These are phyloP conservation scores for Scheffersomyces cryptocercus DNA, from an alignment of 1,139 yeast genomes.

Conservation along the genomic window DNA sequence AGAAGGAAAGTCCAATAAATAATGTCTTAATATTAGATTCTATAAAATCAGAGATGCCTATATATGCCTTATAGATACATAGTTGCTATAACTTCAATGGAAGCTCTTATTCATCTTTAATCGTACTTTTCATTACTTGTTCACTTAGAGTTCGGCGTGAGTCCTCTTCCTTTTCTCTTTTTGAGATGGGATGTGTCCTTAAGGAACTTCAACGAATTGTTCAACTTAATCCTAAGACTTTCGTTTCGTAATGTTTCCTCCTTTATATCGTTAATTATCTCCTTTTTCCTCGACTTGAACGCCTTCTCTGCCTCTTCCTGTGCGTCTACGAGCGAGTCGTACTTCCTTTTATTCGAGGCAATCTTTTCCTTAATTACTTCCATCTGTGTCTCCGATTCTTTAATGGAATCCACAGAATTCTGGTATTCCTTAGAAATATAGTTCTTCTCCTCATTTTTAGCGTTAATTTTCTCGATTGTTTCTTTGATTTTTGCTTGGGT, in stretches of 20 bases:
- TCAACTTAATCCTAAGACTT: slow-evolving; percentile 29
- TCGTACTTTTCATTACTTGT: background rate
- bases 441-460: slow-evolving; percentile 53
- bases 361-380: slow-evolving; percentile 29
- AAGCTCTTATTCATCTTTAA: background rate
- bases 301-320: slow-evolving; percentile 23
- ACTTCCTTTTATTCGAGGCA: slow-evolving; percentile 28
- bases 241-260: slow-evolving; percentile 25
- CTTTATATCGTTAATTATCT: slow-evolving; percentile 23
- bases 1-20: slow-evolving; percentile 78
- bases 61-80: slow-evolving; percentile 47
- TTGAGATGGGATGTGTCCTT: slow-evolving; percentile 45
- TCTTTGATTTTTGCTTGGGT: slow-evolving; percentile 39
- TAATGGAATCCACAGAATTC: slow-evolving; percentile 57
- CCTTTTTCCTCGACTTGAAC: slow-evolving; percentile 25
- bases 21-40: slow-evolving; percentile 82
- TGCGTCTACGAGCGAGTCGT: slow-evolving; percentile 24
- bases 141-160: slow-evolving; percentile 31
- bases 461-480: slow-evolving; percentile 33
- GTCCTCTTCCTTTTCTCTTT: slow-evolving; percentile 45
- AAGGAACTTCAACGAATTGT: slow-evolving; percentile 38
- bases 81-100: background rate
- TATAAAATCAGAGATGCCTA: slow-evolving; percentile 69
- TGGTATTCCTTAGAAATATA: slow-evolving; percentile 68
- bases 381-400: slow-evolving; percentile 50